These are phyloP conservation scores for Gracilaria vermiculophylla DNA, from an alignment of 23 red algal genomes.

Conservation along the genomic window DNA sequence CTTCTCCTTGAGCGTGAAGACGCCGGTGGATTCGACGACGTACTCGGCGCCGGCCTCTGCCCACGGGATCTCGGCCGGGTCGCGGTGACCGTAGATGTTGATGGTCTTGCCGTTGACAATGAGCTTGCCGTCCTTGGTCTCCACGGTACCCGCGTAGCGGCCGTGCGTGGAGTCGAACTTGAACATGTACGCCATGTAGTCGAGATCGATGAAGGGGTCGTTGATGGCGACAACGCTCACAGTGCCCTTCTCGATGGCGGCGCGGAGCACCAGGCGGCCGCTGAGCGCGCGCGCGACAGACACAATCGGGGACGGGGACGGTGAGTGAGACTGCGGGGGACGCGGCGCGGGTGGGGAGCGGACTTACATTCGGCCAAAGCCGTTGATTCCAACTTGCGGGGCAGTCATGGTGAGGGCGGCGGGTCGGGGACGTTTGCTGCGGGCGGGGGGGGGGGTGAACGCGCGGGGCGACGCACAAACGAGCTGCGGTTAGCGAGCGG, in stretches of 20 bases:
- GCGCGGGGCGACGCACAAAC: neutral
- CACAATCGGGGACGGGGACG: too few species aligned
- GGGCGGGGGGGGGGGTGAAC: neutral
- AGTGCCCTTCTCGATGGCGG: slow-evolving; percentile 91
- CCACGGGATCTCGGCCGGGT: slow-evolving; percentile 98
- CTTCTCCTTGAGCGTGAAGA: slow-evolving; percentile 99
- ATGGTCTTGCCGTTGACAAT: slow-evolving; percentile 89
- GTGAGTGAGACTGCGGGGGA: too few species aligned
- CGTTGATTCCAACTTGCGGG: slow-evolving; percentile 86
- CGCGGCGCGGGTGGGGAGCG: too few species aligned
- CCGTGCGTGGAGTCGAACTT: slow-evolving; percentile 99
- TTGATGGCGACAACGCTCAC: slow-evolving; percentile 95
- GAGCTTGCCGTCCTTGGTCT: slow-evolving; percentile 81
- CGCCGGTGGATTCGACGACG: slow-evolving; percentile 97
- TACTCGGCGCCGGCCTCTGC: slow-evolving; percentile 86
- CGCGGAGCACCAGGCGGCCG: slow-evolving; percentile 95
- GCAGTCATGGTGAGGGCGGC: neutral
- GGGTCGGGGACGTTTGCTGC: neutral
- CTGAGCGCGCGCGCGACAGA: neutral
- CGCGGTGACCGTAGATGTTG: slow-evolving; percentile 74
- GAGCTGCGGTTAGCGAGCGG: neutral
- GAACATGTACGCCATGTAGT: slow-evolving; percentile 99
- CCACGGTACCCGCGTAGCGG: slow-evolving; percentile 71
- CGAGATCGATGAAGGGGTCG: slow-evolving; percentile 96
- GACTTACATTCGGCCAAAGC: slow-evolving; percentile 78